Evolutionary conservation across 176 grass and related monocot genomes (phyloP).

Genomic region (Pontederia crassipes): DNA sequence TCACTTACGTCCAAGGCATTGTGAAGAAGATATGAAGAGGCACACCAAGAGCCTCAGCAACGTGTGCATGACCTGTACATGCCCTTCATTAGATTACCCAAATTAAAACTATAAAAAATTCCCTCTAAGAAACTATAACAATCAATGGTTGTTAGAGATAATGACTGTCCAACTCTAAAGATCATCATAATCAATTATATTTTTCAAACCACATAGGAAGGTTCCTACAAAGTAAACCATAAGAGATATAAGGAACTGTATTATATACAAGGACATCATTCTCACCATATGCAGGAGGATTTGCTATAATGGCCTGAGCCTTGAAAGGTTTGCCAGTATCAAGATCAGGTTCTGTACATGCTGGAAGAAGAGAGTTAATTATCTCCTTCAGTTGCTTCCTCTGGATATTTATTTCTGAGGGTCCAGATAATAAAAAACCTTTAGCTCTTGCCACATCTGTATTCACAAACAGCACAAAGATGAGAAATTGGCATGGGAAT

Average conservation of each 20-base stretch:
- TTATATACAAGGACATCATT: background rate
- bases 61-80: conserved; percentile 78
- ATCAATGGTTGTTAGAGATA: too few relatives aligned
- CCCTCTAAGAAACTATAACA: too few relatives aligned
- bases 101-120: too few relatives aligned
- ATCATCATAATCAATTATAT: too few relatives aligned
- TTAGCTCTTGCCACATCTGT: conserved; percentile 98
- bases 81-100: too few relatives aligned
- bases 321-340: conserved; percentile 68
- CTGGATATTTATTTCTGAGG: conserved; percentile 78
- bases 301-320: conserved; percentile 95
- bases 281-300: conserved; percentile 93
- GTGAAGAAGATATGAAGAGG: conserved; percentile 98
- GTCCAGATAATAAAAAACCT: conserved; percentile 68
- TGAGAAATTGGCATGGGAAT: background rate
- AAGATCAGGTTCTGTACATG: conserved; percentile 95
- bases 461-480: conserved; percentile 10
- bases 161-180: too few relatives aligned
- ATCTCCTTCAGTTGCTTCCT: conserved; percentile 95
- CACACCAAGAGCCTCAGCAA: conserved; percentile 88
- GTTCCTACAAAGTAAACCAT: too few relatives aligned
- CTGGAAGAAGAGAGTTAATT: conserved; percentile 89
- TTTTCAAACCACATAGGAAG: too few relatives aligned
- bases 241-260: too few relatives aligned
- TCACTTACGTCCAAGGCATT: conserved; percentile 98